Evolutionary conservation across 805 yeast genomes (phyloP), one percentile per base, ranked within the genome.

Genomic region (Jamesozyma gamospora): DNA sequence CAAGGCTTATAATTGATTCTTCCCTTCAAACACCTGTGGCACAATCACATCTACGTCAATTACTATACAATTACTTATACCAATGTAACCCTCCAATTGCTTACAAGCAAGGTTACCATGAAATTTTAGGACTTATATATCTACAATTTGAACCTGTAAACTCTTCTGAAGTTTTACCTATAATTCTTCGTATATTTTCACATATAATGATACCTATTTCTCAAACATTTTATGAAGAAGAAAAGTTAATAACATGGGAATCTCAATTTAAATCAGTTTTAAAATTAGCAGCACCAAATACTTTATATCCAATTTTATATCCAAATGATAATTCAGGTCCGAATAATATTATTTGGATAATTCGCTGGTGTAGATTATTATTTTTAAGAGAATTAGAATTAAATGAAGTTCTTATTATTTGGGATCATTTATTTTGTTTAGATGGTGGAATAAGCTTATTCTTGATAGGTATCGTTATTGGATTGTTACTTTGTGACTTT

Each of bases 51-150:
- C 51, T 58, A 55, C 41, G 52, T 28, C 50, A 48, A 36, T 45
- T 58, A 8, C 16, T 58, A 37, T 51, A 50, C 40, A 51, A 49
- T 41, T 56, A 52, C 37, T 41, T 51, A n/a, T 16, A 33, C 29
- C 15, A 29, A 28, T 37, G 19, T 16, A 19, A 34, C 24, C 24
- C 24, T 21, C 24, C 24, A 21, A 21, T 21, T 5, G 24, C 24
- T 21, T 58, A 58, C 43, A 56, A 49, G 37, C 63, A 58, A 39
- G 63, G 63, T 1, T 57, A 48, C 39, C 63, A 58, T 38, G 63
- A 58, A 39, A 33, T 58, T 10, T 45, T 58, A 17, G 58, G 56
- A 10, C 38, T 52, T 28, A 46, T 58, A 8, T 58, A 50, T 36
- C 28, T 56, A 36, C 59, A 57, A 35, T 34, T 55, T 14, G 44